phyloP scores from a whole-genome alignment of 805 yeast genomes.

The Wickerhamiella australiensis region DNA sequence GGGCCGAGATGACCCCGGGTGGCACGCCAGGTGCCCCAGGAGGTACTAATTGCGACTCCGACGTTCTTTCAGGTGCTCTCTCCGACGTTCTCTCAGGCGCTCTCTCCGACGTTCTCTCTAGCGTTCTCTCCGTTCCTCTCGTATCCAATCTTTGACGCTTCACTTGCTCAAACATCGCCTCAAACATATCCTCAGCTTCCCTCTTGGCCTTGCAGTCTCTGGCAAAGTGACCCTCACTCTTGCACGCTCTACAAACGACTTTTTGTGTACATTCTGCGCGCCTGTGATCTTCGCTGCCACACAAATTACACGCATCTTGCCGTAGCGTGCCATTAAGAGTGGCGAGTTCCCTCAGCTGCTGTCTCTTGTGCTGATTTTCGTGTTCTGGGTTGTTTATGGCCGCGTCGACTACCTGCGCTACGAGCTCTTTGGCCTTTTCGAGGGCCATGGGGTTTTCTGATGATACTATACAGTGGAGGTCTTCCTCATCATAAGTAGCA shows the following conservation, averaged over 20 bases:
- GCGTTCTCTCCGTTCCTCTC: too few species aligned
- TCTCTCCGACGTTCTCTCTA: too few species aligned
- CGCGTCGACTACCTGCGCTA: slow-evolving; percentile 63
- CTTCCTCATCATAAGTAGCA: slow-evolving; percentile 39
- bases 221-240: slow-evolving; percentile 73
- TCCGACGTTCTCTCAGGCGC: too few species aligned
- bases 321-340: slow-evolving; percentile 87
- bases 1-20: neutral
- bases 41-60: too few species aligned
- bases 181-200: slow-evolving; percentile 38
- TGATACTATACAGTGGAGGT: slow-evolving; percentile 75
- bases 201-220: slow-evolving; percentile 49
- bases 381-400: slow-evolving; percentile 88
- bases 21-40: neutral
- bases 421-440: slow-evolving; percentile 57
- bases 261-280: slow-evolving; percentile 48
- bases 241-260: slow-evolving; percentile 66
- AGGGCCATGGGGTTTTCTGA: slow-evolving; percentile 38
- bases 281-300: slow-evolving; percentile 57
- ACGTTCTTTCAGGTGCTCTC: too few species aligned
- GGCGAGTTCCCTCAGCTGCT: slow-evolving; percentile 85
- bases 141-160: slow-evolving; percentile 24
- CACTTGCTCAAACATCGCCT: slow-evolving; percentile 40
- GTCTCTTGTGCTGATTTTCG: slow-evolving; percentile 80
- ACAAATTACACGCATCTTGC: slow-evolving; percentile 57